These are phyloP conservation scores for Chloranthus sessilifolius DNA, from an alignment of 164 flowering plant species.

Conservation along the genomic window DNA sequence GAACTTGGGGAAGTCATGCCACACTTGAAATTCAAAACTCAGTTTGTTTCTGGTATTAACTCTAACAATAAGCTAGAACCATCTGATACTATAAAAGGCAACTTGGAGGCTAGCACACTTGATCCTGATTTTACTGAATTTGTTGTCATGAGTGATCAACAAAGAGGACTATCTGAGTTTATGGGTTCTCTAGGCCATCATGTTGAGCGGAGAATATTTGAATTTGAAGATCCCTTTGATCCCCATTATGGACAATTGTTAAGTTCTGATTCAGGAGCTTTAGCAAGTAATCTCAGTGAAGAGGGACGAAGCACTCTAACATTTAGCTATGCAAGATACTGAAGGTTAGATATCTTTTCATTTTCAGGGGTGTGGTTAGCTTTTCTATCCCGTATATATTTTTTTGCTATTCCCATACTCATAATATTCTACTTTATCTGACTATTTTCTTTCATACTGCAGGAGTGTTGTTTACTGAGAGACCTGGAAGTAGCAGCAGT, in stretches of 20 bases:
- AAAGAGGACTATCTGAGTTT: conserved; percentile 26
- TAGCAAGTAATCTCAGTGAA: conserved; percentile 8
- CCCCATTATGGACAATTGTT: conserved; percentile 8
- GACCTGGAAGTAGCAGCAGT: conserved; percentile 42
- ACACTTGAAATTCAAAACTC: conserved; percentile 36
- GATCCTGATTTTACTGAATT: conserved; percentile 20
- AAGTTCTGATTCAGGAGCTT: conserved; percentile 1
- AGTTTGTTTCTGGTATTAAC: conserved; percentile 16
- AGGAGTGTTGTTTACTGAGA: conserved; percentile 60
- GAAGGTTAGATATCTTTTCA: conserved; percentile 38
- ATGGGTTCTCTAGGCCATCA: conserved; percentile 26
- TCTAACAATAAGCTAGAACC: conserved; percentile 19
- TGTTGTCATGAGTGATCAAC: conserved; percentile 17
- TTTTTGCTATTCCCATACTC: conserved; percentile 1
- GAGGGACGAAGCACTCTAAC: conserved; percentile 42
- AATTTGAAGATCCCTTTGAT: conserved; percentile 25
- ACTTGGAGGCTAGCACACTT: conserved; percentile 25
- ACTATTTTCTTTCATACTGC: conserved; percentile 20
- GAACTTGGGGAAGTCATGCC: conserved; percentile 78
- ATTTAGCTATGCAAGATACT: conserved; percentile 41
- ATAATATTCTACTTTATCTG: not conserved
- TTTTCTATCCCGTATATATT: not conserved
- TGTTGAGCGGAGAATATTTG: conserved; percentile 24
- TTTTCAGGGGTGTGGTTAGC: not conserved
- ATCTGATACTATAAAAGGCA: conserved; percentile 27